phyloP scores from a whole-genome alignment of 352 stramenopile species.

The Phytopythium kandeliae region DNA sequence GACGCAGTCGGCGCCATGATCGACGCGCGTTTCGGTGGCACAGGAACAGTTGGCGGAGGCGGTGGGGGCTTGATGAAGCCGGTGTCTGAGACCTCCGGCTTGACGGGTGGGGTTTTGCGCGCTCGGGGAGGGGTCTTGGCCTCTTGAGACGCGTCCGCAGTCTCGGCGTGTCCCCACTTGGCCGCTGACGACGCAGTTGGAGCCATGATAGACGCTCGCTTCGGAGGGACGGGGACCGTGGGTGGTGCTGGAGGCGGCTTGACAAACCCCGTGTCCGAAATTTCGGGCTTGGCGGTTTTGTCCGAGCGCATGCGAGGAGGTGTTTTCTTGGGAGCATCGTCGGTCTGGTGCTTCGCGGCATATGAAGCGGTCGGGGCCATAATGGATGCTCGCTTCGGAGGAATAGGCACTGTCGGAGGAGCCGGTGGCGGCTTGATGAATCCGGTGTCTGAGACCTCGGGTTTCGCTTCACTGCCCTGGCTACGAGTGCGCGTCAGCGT shows the following conservation, averaged over 20 bases:
- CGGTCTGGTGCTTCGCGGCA: conserved; percentile 15
- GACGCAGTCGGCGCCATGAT: conserved; percentile 25
- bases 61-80: conserved; percentile 19
- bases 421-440: conserved; percentile 18
- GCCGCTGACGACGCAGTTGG: conserved; percentile 10
- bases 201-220: conserved; percentile 23
- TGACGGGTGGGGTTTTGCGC: not conserved
- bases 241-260: conserved; percentile 15
- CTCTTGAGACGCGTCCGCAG: not conserved
- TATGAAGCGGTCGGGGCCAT: conserved; percentile 22
- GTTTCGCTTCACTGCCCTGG: not conserved
- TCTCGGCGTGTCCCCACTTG: not conserved
- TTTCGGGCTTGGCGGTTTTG: conserved; percentile 1
- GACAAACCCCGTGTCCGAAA: conserved; percentile 12
- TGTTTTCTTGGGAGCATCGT: not conserved
- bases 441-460: conserved; percentile 7
- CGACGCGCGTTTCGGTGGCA: conserved; percentile 23
- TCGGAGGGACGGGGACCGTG: conserved; percentile 19
- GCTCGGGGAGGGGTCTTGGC: not conserved
- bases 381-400: conserved; percentile 26
- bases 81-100: conserved; percentile 6
- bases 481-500: not conserved
- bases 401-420: conserved; percentile 15
- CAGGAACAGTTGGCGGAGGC: conserved; percentile 15
- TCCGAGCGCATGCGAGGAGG: not conserved